Conservation (phyloP, 495 filamentous ascomycete species). For the Ramalina intermedia region DNA sequence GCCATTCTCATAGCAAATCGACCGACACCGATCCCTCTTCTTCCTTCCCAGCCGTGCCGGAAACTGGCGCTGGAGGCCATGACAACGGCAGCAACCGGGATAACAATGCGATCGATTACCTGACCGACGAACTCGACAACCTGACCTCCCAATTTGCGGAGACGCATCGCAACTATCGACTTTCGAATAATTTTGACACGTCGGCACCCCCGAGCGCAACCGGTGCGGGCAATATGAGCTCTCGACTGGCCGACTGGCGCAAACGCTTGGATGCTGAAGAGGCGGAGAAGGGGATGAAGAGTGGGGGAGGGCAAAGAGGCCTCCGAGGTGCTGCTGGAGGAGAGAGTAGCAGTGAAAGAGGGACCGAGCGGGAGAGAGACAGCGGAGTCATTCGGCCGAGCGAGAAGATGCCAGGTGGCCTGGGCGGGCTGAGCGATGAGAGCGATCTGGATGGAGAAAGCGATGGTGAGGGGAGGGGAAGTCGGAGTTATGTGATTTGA, state of each 20-base stretch:
- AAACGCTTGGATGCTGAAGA: constrained; percentile 57
- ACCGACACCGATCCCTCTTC: constrained; percentile 48
- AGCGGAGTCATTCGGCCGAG: constrained; percentile 6
- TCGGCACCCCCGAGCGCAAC: constrained; percentile 39
- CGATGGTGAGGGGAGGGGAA: neutral
- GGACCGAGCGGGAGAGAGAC: constrained; percentile 2
- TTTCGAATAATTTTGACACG: constrained; percentile 77
- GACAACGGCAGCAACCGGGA: constrained; percentile 44
- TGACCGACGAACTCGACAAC: constrained; percentile 81
- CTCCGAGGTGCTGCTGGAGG: neutral
- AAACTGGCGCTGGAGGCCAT: constrained; percentile 20
- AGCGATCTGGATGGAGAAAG: constrained; percentile 1
- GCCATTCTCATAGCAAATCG: constrained; percentile 13
- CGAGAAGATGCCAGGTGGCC: constrained; percentile 12
- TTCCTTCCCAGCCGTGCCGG: constrained; percentile 29
- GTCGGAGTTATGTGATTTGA: constrained; percentile 1
- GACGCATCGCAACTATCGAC: constrained; percentile 83
- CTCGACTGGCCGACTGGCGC: constrained; percentile 60
- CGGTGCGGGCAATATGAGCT: constrained; percentile 40
- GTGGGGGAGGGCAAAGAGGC: neutral
- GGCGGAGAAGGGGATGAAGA: constrained; percentile 9
- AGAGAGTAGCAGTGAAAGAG: constrained; percentile 4
- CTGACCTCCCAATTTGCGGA: constrained; percentile 87
- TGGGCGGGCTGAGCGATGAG: constrained; percentile 7
- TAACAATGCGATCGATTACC: constrained; percentile 73